Evolutionary conservation across 768 basidiomycete genomes (phyloP).

Genomic region (Psilocybe azurescens): DNA sequence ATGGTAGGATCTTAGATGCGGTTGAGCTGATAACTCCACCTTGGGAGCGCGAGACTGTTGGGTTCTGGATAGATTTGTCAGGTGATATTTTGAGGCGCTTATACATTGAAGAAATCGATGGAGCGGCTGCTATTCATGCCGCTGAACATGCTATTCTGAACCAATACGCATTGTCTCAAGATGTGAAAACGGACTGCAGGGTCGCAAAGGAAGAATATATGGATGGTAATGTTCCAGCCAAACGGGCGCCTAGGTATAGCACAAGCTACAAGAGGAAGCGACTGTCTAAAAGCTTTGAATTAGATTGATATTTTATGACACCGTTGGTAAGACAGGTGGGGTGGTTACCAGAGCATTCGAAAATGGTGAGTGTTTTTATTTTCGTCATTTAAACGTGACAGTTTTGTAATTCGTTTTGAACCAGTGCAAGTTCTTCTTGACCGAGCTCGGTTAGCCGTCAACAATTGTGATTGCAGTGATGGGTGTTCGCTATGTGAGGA

Average conservation of each 20-base stretch:
- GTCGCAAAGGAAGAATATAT: conserved; percentile 76
- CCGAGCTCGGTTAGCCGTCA: conserved; percentile 61
- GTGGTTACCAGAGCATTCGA: conserved; percentile 84
- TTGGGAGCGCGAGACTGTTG: conserved; percentile 75
- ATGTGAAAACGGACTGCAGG: conserved; percentile 86
- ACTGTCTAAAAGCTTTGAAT: not conserved
- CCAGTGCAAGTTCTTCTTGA: conserved; percentile 62
- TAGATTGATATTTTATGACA: conserved; percentile 85
- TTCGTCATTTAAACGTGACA: not conserved
- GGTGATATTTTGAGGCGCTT: conserved; percentile 56
- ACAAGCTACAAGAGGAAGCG: not conserved
- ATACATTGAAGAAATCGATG: conserved; percentile 56
- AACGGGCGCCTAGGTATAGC: conserved; percentile 68
- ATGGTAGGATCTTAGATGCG: conserved; percentile 69
- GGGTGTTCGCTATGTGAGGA: conserved; percentile 75
- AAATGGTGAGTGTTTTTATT: conserved; percentile 51
- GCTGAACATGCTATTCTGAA: conserved; percentile 87
- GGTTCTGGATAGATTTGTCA: conserved; percentile 83
- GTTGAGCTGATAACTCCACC: conserved; percentile 81
- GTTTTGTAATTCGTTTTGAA: conserved; percentile 3
- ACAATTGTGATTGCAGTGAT: conserved; percentile 65
- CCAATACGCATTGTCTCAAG: conserved; percentile 68
- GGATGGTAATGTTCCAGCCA: conserved; percentile 46
- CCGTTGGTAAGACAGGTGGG: conserved; percentile 70
- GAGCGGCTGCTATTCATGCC: conserved; percentile 84